Conservation (phyloP, 805 yeast species). For the Cyberlindnera bimundalis region DNA sequence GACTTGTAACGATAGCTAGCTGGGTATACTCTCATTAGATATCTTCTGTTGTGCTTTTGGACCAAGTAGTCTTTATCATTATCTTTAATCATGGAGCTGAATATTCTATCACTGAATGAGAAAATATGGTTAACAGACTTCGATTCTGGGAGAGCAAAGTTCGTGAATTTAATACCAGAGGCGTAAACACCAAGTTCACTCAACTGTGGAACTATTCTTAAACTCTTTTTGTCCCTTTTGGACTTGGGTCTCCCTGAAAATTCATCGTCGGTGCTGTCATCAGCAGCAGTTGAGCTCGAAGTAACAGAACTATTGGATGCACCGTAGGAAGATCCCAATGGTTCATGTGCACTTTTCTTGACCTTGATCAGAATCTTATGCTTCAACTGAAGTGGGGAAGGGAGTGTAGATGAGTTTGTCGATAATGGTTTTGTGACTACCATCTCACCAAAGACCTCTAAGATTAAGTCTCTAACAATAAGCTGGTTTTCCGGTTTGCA, state of each 20-base stretch:
- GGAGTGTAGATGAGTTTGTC: slow-evolving; percentile 38
- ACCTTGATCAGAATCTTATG: slow-evolving; percentile 76
- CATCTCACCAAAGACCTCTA: slow-evolving; percentile 55
- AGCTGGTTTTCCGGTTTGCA: slow-evolving; percentile 69
- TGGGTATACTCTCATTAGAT: slow-evolving; percentile 84
- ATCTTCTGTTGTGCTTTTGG: slow-evolving; percentile 72
- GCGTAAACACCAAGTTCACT: slow-evolving; percentile 63
- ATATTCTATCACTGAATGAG: slow-evolving; percentile 75
- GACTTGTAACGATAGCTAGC: slow-evolving; percentile 73
- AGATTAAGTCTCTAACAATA: slow-evolving; percentile 50
- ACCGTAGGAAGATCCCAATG: slow-evolving; percentile 10
- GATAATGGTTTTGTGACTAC: slow-evolving; percentile 35
- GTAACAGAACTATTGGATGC: slow-evolving; percentile 24
- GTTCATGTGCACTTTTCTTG: slow-evolving; percentile 41
- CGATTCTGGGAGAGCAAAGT: slow-evolving; percentile 83
- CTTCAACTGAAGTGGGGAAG: slow-evolving; percentile 71
- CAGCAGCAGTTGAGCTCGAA: slow-evolving; percentile 27
- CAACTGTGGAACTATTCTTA: slow-evolving; percentile 39
- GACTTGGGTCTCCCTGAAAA: slow-evolving; percentile 1
- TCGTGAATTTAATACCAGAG: slow-evolving; percentile 68
- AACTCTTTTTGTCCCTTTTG: slow-evolving; percentile 12
- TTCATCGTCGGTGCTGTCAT: slow-evolving; percentile 26
- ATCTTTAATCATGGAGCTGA: slow-evolving; percentile 63
- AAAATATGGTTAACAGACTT: slow-evolving; percentile 79
- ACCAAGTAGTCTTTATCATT: slow-evolving; percentile 50